phyloP scores from a whole-genome alignment of 225 moss, liverwort and hornwort genomes.

The Bryoerythrophyllum caledonicum region DNA sequence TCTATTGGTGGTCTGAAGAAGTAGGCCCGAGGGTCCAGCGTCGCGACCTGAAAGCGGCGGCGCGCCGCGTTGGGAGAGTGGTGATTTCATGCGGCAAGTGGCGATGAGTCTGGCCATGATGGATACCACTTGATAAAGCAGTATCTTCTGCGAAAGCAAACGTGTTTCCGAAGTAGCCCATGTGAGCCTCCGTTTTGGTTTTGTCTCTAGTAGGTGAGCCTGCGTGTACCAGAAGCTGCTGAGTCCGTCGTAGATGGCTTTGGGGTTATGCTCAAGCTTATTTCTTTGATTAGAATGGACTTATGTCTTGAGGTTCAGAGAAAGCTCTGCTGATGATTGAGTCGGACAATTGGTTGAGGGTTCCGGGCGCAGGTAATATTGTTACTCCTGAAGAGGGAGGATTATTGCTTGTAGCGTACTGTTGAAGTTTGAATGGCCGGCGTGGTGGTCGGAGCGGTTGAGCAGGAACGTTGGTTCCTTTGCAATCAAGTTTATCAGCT shows the following conservation, averaged over 20 bases:
- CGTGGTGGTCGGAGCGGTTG: too few relatives aligned
- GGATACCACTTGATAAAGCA: conserved; percentile 10
- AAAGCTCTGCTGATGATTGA: not conserved
- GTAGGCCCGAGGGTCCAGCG: too few relatives aligned
- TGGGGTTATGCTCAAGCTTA: not conserved
- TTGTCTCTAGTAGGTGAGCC: not conserved
- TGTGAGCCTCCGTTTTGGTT: not conserved
- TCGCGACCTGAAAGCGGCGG: conserved; percentile 30
- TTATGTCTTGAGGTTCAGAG: not conserved
- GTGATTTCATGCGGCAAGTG: conserved; percentile 12
- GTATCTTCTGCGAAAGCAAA: not conserved
- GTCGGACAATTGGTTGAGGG: not conserved
- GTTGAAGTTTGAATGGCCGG: not conserved
- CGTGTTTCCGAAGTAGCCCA: conserved; percentile 24
- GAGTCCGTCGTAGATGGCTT: too few relatives aligned
- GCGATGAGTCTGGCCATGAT: not conserved
- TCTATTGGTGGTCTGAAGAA: too few relatives aligned
- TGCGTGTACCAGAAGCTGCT: conserved; percentile 16
- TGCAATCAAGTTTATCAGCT: not conserved
- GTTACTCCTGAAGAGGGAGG: too few relatives aligned
- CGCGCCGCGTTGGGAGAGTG: not conserved
- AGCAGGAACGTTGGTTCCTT: too few relatives aligned
- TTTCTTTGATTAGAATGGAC: conserved; percentile 9
- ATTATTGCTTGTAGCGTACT: too few relatives aligned
- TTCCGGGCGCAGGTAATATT: not conserved